A percentile compares a stretch with the other conserved stretches of the same genome.
Evolutionary conservation across 2,329 filamentous ascomycete genomes (phyloP).

Genomic region (Aspergillus caelatus): DNA sequence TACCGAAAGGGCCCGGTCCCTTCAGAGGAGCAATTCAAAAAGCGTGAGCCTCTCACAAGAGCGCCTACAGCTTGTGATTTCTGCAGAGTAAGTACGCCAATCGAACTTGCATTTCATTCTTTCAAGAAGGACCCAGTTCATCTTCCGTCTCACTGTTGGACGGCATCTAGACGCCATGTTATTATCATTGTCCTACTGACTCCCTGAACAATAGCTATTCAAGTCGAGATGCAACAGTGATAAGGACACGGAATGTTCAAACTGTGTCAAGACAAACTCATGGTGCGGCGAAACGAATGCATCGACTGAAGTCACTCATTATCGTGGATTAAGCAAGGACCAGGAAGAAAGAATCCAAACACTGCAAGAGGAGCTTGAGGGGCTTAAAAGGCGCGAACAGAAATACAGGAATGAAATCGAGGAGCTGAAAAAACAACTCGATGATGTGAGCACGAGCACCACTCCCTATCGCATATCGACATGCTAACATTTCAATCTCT

Average conservation of each 20-base stretch:
- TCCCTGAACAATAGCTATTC: neutral
- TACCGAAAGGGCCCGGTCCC: neutral
- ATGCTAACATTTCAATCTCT: neutral
- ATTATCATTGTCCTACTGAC: neutral
- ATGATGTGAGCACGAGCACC: neutral
- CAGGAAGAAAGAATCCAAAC: neutral
- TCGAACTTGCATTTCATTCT: neutral
- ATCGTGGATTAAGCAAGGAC: neutral
- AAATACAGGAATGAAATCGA: neutral
- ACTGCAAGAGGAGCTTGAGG: neutral
- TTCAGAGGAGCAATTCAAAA: neutral
- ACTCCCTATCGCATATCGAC: neutral
- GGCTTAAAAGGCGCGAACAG: neutral
- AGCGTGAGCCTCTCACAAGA: neutral
- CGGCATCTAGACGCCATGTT: neutral
- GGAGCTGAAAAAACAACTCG: neutral
- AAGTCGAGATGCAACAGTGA: neutral
- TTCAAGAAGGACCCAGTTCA: too few species aligned
- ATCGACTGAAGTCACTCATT: neutral
- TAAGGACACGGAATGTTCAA: neutral
- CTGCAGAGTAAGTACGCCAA: neutral
- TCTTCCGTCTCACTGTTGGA: too few species aligned
- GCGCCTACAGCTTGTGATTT: neutral
- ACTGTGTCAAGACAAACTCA: neutral
- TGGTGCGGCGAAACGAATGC: neutral